Evolutionary conservation across 306 rosid genomes (phyloP).

Genomic region (Fagus crenata): DNA sequence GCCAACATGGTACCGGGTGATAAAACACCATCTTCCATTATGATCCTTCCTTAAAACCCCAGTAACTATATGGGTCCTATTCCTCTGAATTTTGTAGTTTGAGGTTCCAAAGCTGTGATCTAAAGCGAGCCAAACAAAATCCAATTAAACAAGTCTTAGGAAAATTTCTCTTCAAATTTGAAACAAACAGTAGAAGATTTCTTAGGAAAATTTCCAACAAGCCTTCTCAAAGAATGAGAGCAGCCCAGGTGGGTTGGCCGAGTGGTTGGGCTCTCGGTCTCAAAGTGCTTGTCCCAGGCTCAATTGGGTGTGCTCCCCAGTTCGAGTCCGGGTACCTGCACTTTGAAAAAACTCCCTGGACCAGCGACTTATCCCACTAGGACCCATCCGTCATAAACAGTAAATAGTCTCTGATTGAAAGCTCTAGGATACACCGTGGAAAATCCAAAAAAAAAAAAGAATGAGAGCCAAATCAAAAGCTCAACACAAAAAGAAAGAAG

Average conservation of each 20-base stretch:
- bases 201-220: conserved; percentile 3
- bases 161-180: conserved; percentile 23
- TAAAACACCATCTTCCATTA: conserved; percentile 65
- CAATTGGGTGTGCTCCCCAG: too few relatives aligned
- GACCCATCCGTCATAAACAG: too few relatives aligned
- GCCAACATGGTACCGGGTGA: conserved; percentile 59
- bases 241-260: not conserved
- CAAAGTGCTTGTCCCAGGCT: too few relatives aligned
- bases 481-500: not conserved
- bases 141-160: conserved; percentile 10
- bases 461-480: conserved; percentile 16
- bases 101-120: conserved; percentile 38
- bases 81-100: conserved; percentile 8
- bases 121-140: not conserved
- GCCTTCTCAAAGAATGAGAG: conserved; percentile 2
- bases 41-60: conserved; percentile 25
- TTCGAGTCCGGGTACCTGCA: too few relatives aligned
- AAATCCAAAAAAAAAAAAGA: not conserved
- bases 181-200: not conserved
- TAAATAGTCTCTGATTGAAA: too few relatives aligned
- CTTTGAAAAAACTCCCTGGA: too few relatives aligned
- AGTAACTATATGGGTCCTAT: conserved; percentile 5
- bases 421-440: too few relatives aligned
- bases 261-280: too few relatives aligned
- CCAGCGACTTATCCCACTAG: too few relatives aligned